Evolutionary conservation across 148 eudicot genomes (phyloP), one percentile per base, ranked within the genome.

Genomic region (Fallopia convolvulus): DNA sequence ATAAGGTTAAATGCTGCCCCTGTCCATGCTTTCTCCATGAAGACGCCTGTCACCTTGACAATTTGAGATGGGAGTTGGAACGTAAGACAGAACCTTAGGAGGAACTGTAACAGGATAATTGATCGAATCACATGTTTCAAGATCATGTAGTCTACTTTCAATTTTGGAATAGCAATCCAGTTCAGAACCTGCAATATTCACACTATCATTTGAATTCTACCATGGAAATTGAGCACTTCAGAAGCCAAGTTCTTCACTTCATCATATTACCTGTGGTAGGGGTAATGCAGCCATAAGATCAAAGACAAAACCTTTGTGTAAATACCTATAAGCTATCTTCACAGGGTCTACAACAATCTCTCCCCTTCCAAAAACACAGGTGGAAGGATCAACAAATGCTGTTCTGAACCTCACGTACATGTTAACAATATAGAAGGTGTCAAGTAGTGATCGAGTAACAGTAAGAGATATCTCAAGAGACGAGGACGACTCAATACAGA

Each of bases 1-100:
- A 83, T 55, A 1, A 89, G 83, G 78, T 89, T 83, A 68, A 80
- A 89, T 73, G 88, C 88, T 13, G 89, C 89, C 39, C 92, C 89
- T 13, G 83, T 80, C 92, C 89, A 89, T 12, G 88, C 83, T 17
- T 79, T 82, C 81, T 83, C 85, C 66, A 78, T 66, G 41, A 87
- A 80, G 55, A 83, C 86, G 3, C 92, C 92, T 13, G 82, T 81
- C 60, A 83, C 81, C 76, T 81, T 81, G 44, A 83, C 72, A 20
- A 85, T 87, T 53, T 81, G 80, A 23, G 83, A 79, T 8, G 87
- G 79, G 17, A 89, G 84, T 18, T 82, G 84, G 50, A 85, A 80
- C 2, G 72, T 82, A 26, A 85, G 87, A 79, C 42, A 82, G 0
- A 89, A 75, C 73, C 92, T 81, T 70, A 82, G 44, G 17, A 87